Base-by-base conservation (phyloP, 176 grass and related monocot species). In the Bolboschoenus planiculmis region DNA sequence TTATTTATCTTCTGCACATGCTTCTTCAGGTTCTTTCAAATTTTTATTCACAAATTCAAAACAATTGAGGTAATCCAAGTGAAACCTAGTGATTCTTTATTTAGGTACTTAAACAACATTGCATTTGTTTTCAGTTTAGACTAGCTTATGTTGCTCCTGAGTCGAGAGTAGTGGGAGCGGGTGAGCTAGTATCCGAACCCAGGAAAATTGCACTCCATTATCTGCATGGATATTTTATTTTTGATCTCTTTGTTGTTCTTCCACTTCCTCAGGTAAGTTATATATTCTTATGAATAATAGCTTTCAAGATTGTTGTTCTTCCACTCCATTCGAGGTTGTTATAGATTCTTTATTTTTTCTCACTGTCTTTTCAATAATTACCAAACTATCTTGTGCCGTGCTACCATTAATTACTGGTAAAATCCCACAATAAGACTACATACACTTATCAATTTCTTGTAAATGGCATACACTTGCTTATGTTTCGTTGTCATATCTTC, bases 81-180 rank as follows among this genome's bases (percentile, higher is more conserved):
- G 24, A 46, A 81, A 64, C 21, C 21, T 18, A 14, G 18, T 42
- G 13, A 4, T 61, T 47, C 9, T 39, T 24, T 48, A 39, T 87
- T 87, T 59, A 64, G 47, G 33, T 44, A 64, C 18, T 87, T 65
- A 43, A 36, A 62, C 67, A 37, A 34, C 26, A 60, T 13, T 55
- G 27, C 30, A 71, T 88, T 56, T 78, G 71, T 76, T 85, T 87
- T 85, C 90, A 98, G 96, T 98, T 98, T 87, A 90, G 96, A 76
- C 43, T 98, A 64, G 92, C 96, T 82, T 98, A 95, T 90, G 89
- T 98, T 82, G 92, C 92, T 75, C 95, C 95, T 48, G 90, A 98
- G 78, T 95, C 95, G 29, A 90, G 92, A 81, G 95, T 95, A 56
- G 90, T 98, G 44, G 92, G 92, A 57, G 90, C 92, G 62, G 90